These are phyloP conservation scores for Psidium guajava DNA, from an alignment of 345 rosid genomes.

Conservation along the genomic window DNA sequence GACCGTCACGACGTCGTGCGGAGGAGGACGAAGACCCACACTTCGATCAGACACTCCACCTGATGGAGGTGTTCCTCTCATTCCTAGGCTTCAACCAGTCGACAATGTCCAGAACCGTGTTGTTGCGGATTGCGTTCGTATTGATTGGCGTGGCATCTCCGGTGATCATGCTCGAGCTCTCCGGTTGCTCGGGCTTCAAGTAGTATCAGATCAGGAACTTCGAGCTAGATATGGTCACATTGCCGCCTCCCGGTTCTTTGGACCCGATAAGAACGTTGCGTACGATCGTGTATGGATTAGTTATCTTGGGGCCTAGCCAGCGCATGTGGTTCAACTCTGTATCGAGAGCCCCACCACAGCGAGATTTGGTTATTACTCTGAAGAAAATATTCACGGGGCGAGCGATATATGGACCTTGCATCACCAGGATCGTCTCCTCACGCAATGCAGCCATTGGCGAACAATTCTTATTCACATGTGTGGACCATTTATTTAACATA, in stretches of 20 bases:
- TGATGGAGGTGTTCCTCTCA: too few species aligned
- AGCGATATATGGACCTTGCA: slow-evolving; percentile 37
- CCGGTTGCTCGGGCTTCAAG: too few species aligned
- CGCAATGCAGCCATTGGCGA: slow-evolving; percentile 58
- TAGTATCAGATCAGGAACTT: too few species aligned
- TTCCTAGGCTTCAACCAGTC: too few species aligned
- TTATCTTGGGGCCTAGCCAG: slow-evolving; percentile 59
- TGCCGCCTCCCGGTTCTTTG: slow-evolving; percentile 17
- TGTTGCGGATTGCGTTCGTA: too few species aligned
- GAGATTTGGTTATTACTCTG: slow-evolving; percentile 32
- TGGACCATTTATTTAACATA: slow-evolving; percentile 68
- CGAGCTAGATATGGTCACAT: slow-evolving; percentile 29
- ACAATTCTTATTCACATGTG: slow-evolving; percentile 44
- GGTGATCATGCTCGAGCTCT: too few species aligned
- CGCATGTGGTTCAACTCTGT: slow-evolving; percentile 54
- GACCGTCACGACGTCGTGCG: too few species aligned
- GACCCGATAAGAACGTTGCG: slow-evolving; percentile 41
- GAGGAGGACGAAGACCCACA: too few species aligned
- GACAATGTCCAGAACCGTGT: too few species aligned
- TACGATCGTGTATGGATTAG: slow-evolving; percentile 48
- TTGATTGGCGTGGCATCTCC: too few species aligned
- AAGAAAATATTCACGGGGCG: slow-evolving; percentile 57
- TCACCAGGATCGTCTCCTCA: slow-evolving; percentile 40
- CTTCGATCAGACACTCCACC: too few species aligned
- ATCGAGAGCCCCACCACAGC: slow-evolving; percentile 38